Conservation (phyloP, 2,329 filamentous ascomycete species). For the Simplicillium aogashimaense region DNA sequence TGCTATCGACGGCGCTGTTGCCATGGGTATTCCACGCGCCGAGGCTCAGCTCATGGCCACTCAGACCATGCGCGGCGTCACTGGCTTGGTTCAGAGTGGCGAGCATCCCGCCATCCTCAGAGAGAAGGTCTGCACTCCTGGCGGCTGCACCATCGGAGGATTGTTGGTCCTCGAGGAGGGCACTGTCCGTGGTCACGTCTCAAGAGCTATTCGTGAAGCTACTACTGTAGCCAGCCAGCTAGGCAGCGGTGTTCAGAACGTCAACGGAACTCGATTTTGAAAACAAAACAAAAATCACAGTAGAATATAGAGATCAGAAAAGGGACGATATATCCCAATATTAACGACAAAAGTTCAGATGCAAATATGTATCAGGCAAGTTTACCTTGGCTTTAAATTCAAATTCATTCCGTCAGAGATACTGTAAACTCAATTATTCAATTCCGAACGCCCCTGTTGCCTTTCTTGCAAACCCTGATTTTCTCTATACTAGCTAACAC, state of each 20-base stretch:
- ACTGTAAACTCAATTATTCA: too few species aligned
- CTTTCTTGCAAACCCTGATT: too few species aligned
- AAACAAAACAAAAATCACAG: neutral
- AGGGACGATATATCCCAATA: neutral
- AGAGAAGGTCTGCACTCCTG: conserved; percentile 69
- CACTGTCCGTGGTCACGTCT: conserved; percentile 54
- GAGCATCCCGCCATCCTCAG: conserved; percentile 67
- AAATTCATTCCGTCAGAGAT: too few species aligned
- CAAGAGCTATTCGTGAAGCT: conserved; percentile 60
- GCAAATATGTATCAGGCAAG: too few species aligned
- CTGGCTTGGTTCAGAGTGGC: conserved; percentile 56
- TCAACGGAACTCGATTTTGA: conserved; percentile 21
- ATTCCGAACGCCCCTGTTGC: conserved; percentile 6
- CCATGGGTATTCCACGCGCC: conserved; percentile 64
- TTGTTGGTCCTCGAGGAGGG: conserved; percentile 66
- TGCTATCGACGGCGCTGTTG: conserved; percentile 66
- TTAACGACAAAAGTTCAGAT: too few species aligned
- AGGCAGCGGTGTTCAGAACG: conserved; percentile 25
- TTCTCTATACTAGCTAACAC: conserved; percentile 1
- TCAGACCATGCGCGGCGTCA: conserved; percentile 67
- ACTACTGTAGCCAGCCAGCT: conserved; percentile 60
- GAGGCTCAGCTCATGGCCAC: conserved; percentile 71
- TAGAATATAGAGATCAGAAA: conserved; percentile 11
- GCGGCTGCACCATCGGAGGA: conserved; percentile 69
- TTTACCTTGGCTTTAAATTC: too few species aligned